Conservation (phyloP, 495 filamentous ascomycete species). For the Bryoglossum gracile region DNA sequence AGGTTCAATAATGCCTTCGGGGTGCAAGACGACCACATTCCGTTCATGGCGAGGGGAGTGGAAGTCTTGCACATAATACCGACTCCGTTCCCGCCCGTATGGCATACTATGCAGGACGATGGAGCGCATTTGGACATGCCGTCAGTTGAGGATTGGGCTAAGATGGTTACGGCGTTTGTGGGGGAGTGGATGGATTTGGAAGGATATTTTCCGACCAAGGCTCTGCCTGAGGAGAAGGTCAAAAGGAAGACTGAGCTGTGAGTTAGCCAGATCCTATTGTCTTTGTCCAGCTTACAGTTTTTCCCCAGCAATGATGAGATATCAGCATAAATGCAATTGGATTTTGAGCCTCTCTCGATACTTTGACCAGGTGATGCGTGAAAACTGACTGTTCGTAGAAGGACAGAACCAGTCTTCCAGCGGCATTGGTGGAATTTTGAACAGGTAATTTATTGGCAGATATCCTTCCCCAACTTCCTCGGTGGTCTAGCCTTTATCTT, state of each 20-base stretch:
- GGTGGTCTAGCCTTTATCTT: no score
- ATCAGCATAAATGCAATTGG: no score
- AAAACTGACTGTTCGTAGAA: no score
- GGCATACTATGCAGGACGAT: constrained; percentile 82
- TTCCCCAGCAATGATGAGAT: constrained; percentile 4
- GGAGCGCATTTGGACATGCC: constrained; percentile 76
- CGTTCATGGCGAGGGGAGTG: constrained; percentile 79
- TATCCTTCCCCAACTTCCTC: no score
- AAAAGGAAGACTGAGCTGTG: constrained; percentile 24
- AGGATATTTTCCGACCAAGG: constrained; percentile 42
- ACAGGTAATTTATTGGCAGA: no score
- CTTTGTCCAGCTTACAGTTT: constrained; percentile 2
- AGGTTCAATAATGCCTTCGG: constrained; percentile 37
- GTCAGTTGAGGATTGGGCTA: constrained; percentile 83
- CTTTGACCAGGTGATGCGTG: no score
- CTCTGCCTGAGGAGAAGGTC: constrained; percentile 11
- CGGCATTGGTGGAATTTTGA: no score
- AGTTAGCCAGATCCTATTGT: constrained; percentile 14
- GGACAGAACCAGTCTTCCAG: no score
- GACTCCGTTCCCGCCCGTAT: constrained; percentile 71
- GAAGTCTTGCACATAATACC: constrained; percentile 86
- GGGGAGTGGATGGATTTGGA: constrained; percentile 94
- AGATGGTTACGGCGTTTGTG: constrained; percentile 73
- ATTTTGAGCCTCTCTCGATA: no score
- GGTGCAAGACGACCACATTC: constrained; percentile 82